These are phyloP conservation scores for Colletotrichum caudatum DNA, from an alignment of 2,329 filamentous ascomycete genomes.

Conservation along the genomic window DNA sequence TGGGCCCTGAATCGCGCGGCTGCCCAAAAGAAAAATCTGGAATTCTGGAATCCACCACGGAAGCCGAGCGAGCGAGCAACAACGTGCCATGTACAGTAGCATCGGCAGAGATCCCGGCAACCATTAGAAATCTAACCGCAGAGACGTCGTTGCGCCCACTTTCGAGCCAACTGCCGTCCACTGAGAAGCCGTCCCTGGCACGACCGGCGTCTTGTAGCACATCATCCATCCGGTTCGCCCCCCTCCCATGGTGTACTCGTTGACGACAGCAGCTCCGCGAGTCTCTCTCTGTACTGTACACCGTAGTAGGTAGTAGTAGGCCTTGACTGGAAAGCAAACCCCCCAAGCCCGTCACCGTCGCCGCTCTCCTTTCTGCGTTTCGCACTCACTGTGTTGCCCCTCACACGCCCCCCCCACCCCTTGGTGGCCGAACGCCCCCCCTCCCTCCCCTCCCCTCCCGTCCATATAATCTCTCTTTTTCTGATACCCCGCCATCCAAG, in stretches of 20 bases:
- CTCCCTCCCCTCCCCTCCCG: constrained; percentile 2
- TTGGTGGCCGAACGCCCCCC: constrained; percentile 3
- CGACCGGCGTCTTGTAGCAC: not conserved
- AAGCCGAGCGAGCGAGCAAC: not conserved
- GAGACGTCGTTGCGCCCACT: constrained; percentile 4
- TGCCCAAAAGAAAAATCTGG: constrained; percentile 27
- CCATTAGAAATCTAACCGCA: constrained; percentile 36
- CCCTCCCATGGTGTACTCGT: constrained; percentile 9
- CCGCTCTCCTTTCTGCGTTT: not conserved
- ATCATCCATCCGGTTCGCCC: constrained; percentile 7
- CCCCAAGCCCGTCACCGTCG: constrained; percentile 24
- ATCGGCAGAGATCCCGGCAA: constrained; percentile 33
- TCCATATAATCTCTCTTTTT: constrained; percentile 37
- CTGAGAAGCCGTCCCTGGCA: constrained; percentile 25
- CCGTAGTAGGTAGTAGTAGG: not conserved
- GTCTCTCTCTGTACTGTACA: not conserved
- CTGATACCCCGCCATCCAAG: constrained; percentile 40
- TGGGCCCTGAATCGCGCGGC: constrained; percentile 35
- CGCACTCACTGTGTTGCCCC: constrained; percentile 16
- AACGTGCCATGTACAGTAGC: not conserved
- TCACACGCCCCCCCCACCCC: constrained; percentile 20
- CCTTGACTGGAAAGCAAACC: constrained; percentile 34
- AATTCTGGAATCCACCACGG: constrained; percentile 39
- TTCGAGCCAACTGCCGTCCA: constrained; percentile 27
- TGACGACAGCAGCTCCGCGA: constrained; percentile 26